Evolutionary conservation across 2,329 filamentous ascomycete species (phyloP).

Genomic region (Monosporascus sp.): DNA sequence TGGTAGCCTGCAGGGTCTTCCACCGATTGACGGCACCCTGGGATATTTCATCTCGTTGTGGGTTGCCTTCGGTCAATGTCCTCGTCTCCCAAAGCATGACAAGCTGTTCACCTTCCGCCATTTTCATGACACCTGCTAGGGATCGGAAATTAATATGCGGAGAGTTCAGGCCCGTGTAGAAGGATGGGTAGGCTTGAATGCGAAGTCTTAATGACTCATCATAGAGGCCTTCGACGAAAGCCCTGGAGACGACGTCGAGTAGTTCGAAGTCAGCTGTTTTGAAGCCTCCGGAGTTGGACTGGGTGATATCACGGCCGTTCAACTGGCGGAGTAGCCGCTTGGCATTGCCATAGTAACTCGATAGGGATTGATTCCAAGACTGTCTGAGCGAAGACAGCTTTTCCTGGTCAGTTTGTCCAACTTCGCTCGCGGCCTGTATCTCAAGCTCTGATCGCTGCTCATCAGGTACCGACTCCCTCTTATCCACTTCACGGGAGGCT

Average conservation of each 20-base stretch:
- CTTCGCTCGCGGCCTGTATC: neutral
- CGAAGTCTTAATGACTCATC: constrained; percentile 40
- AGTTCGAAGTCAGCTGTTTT: constrained; percentile 38
- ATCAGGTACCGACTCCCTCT: neutral
- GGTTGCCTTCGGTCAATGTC: constrained; percentile 28
- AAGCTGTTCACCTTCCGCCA: constrained; percentile 52
- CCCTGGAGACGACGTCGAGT: constrained; percentile 45
- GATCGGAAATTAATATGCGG: constrained; percentile 35
- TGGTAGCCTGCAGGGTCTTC: constrained; percentile 36
- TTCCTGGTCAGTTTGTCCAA: constrained; percentile 6
- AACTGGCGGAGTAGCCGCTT: constrained; percentile 45
- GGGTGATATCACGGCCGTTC: constrained; percentile 44
- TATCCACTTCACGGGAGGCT: neutral
- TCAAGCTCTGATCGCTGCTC: constrained; percentile 6
- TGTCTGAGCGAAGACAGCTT: constrained; percentile 34
- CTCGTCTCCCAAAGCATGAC: constrained; percentile 39
- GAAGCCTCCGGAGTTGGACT: constrained; percentile 40
- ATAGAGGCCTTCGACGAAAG: constrained; percentile 49
- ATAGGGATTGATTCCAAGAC: constrained; percentile 32
- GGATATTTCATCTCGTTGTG: constrained; percentile 31
- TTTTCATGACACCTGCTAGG: constrained; percentile 46
- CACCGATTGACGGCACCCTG: constrained; percentile 36
- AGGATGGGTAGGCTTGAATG: constrained; percentile 41
- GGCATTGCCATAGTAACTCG: constrained; percentile 41
- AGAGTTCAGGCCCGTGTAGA: constrained; percentile 29